Evolutionary conservation across 2,329 filamentous ascomycete species (phyloP).

Genomic region (Capronia americana): DNA sequence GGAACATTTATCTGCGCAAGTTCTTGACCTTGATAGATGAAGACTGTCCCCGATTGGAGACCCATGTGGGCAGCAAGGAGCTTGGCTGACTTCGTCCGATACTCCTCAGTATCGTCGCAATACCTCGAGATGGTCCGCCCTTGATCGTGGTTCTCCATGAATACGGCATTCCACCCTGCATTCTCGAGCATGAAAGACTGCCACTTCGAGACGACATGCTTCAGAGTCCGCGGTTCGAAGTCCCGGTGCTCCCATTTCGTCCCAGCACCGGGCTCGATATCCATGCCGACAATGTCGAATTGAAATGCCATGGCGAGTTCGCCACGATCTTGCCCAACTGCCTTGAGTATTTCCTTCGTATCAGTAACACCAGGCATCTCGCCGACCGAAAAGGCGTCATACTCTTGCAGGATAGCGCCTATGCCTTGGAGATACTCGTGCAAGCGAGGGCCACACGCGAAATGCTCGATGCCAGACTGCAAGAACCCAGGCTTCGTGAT

Average conservation of each 20-base stretch:
- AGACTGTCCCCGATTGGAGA: constrained; percentile 60
- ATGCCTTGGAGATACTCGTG: constrained; percentile 50
- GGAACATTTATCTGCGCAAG: constrained; percentile 66
- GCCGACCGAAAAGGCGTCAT: constrained; percentile 50
- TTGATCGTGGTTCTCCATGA: constrained; percentile 70
- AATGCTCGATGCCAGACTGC: constrained; percentile 59
- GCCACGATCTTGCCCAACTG: constrained; percentile 44
- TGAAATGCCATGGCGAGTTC: constrained; percentile 52
- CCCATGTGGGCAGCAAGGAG: constrained; percentile 60
- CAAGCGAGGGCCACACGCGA: constrained; percentile 44
- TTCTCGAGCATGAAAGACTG: constrained; percentile 60
- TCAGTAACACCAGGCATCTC: constrained; percentile 48
- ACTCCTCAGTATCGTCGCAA: constrained; percentile 53
- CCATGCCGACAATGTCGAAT: constrained; percentile 47
- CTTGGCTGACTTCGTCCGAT: constrained; percentile 57
- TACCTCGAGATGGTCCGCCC: constrained; percentile 62
- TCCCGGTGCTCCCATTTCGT: constrained; percentile 54
- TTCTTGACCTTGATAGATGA: constrained; percentile 66
- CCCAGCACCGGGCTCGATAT: constrained; percentile 34
- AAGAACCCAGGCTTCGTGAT: constrained; percentile 47
- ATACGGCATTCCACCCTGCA: constrained; percentile 63
- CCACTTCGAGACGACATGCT: constrained; percentile 57
- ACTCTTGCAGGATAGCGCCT: constrained; percentile 44
- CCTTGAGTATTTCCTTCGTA: constrained; percentile 46
- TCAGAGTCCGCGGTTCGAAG: constrained; percentile 58